Evolutionary conservation across 208 protist genomes (phyloP).

Genomic region (Acanthamoeba triangularis): DNA sequence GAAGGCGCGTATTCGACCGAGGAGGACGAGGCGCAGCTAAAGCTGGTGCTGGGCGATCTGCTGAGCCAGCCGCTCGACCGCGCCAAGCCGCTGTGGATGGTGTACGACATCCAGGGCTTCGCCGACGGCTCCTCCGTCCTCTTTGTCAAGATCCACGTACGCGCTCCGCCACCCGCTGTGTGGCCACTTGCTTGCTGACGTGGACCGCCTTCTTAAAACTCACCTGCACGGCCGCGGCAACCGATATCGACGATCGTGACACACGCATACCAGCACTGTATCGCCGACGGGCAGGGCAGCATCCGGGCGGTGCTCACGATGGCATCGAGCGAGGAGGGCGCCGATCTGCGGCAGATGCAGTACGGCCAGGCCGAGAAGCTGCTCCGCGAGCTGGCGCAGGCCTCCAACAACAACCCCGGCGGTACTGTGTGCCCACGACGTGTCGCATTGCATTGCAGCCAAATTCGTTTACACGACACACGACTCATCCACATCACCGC

Average conservation of each 20-base stretch:
- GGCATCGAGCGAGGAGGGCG: background rate
- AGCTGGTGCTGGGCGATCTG: background rate
- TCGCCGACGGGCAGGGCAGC: slow-evolving; percentile 46
- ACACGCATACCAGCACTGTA: background rate
- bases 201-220: too few species aligned
- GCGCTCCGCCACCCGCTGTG: background rate
- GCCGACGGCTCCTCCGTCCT: background rate
- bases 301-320: slow-evolving; percentile 7
- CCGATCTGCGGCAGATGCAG: slow-evolving; percentile 1
- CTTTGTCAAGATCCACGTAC: slow-evolving; percentile 4
- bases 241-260: too few species aligned
- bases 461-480: too few species aligned
- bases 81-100: slow-evolving; percentile 13
- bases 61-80: slow-evolving; percentile 22
- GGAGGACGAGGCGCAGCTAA: background rate
- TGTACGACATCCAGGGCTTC: slow-evolving; percentile 34
- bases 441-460: too few species aligned
- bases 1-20: background rate
- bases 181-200: too few species aligned
- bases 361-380: slow-evolving; percentile 48
- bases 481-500: too few species aligned
- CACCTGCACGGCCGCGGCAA: too few species aligned
- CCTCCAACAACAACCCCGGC: background rate
- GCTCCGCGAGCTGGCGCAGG: background rate
- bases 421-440: background rate